A percentile compares a stretch with the other conserved stretches of the same genome.
Evolutionary conservation across 805 yeast species (phyloP).

Genomic region (Candida odintsovae): DNA sequence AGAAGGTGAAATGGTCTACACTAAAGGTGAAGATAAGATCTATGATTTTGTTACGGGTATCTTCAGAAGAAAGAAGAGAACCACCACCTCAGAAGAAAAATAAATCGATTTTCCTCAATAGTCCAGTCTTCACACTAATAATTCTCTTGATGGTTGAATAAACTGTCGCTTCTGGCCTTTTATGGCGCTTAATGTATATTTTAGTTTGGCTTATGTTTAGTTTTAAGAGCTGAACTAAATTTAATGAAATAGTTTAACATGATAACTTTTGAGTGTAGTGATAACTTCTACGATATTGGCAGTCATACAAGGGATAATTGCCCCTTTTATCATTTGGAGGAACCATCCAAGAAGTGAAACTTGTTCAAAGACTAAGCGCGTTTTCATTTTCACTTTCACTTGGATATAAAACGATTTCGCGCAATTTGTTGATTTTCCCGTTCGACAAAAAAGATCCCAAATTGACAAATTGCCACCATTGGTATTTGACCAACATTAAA

Average conservation of each 20-base stretch:
- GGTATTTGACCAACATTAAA: background rate
- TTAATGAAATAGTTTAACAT: too few relatives aligned
- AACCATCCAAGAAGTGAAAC: too few relatives aligned
- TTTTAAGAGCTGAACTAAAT: background rate
- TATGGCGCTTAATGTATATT: too few relatives aligned
- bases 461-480: slow-evolving; percentile 2
- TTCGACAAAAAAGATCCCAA: background rate
- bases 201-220: background rate
- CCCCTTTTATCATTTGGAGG: too few relatives aligned
- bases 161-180: too few relatives aligned
- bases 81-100: background rate
- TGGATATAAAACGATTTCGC: background rate
- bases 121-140: background rate
- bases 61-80: slow-evolving; percentile 2
- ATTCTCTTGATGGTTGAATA: too few relatives aligned
- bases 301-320: too few relatives aligned
- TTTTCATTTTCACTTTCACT: too few relatives aligned
- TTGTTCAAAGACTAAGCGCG: too few relatives aligned
- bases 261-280: too few relatives aligned
- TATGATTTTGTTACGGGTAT: slow-evolving; percentile 9
- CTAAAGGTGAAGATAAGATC: slow-evolving; percentile 16
- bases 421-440: background rate
- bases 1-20: slow-evolving; percentile 19
- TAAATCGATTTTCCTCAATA: background rate
- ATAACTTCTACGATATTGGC: too few relatives aligned